Evolutionary conservation across 306 rosid genomes (phyloP).

Genomic region (Cucumis hystrix): DNA sequence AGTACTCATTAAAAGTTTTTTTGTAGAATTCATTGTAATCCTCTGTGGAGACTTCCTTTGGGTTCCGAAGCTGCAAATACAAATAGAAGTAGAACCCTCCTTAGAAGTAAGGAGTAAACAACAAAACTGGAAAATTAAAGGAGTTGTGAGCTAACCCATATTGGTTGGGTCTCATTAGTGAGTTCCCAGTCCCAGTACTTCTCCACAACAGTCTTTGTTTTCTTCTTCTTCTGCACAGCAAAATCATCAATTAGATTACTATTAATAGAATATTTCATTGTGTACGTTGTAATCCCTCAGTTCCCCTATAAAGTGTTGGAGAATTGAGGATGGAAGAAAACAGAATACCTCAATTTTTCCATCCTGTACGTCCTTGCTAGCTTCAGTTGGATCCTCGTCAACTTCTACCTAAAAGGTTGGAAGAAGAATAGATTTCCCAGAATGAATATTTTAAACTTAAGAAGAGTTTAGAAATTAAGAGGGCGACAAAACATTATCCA

Average conservation of each 20-base stretch:
- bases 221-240: slow-evolving; percentile 63
- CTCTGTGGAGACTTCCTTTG: slow-evolving; percentile 76
- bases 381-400: slow-evolving; percentile 78
- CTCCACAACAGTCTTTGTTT: slow-evolving; percentile 85
- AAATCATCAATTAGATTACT: slow-evolving; percentile 10
- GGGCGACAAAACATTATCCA: not conserved
- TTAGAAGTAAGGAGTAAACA: not conserved
- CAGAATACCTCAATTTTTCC: slow-evolving; percentile 55
- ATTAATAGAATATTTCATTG: slow-evolving; percentile 4
- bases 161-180: slow-evolving; percentile 81
- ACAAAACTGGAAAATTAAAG: not conserved
- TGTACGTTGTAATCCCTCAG: not conserved
- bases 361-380: slow-evolving; percentile 46
- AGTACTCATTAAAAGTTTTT: slow-evolving; percentile 71
- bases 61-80: slow-evolving; percentile 76
- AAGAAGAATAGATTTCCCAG: not conserved
- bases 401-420: slow-evolving; percentile 57
- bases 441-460: not conserved
- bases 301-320: not conserved
- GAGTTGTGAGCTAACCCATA: slow-evolving; percentile 52
- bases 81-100: not conserved
- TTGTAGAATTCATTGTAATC: slow-evolving; percentile 93
- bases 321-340: not conserved
- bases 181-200: slow-evolving; percentile 99
- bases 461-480: not conserved